These are phyloP conservation scores for Pseudomassariella vexata DNA, from an alignment of 2,329 filamentous ascomycete species.

Conservation along the genomic window DNA sequence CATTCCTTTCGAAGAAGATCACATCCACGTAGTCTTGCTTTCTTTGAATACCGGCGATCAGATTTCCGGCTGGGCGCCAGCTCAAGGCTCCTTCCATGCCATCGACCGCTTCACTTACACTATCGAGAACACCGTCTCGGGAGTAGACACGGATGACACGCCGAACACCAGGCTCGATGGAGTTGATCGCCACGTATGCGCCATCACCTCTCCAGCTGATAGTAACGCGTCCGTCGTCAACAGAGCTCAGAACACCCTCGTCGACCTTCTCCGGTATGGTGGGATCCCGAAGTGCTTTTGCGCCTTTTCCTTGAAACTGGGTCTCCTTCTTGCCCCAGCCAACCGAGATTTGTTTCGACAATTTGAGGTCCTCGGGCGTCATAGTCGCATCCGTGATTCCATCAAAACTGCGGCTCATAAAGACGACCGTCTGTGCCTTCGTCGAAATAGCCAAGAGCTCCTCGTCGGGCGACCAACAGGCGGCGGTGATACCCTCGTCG, in stretches of 20 bases:
- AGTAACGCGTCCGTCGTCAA: slow-evolving; percentile 65
- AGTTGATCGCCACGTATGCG: slow-evolving; percentile 82
- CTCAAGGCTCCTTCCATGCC: slow-evolving; percentile 80
- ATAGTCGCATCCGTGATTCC: slow-evolving; percentile 71
- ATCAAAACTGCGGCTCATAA: slow-evolving; percentile 92
- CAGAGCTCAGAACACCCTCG: slow-evolving; percentile 66
- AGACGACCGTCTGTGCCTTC: slow-evolving; percentile 69
- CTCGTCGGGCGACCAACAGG: slow-evolving; percentile 91
- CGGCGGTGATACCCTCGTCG: slow-evolving; percentile 83
- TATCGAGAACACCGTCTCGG: slow-evolving; percentile 83
- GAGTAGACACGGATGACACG: slow-evolving; percentile 86
- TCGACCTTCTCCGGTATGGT: slow-evolving; percentile 93
- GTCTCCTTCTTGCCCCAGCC: slow-evolving; percentile 99
- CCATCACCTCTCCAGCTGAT: slow-evolving; percentile 96
- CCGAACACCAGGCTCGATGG: slow-evolving; percentile 61
- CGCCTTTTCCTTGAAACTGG: slow-evolving; percentile 90
- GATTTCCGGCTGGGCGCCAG: slow-evolving; percentile 86
- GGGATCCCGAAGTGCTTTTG: slow-evolving; percentile 80
- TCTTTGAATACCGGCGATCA: slow-evolving; percentile 81
- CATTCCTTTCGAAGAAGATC: slow-evolving; percentile 95
- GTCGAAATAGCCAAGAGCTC: slow-evolving; percentile 83
- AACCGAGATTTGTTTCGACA: slow-evolving; percentile 91
- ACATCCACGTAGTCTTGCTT: slow-evolving; percentile 66
- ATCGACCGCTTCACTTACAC: slow-evolving; percentile 91
- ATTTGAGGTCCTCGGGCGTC: slow-evolving; percentile 69